phyloP scores from a whole-genome alignment of 2,329 filamentous ascomycete species.

The Ciborinia camelliae region DNA sequence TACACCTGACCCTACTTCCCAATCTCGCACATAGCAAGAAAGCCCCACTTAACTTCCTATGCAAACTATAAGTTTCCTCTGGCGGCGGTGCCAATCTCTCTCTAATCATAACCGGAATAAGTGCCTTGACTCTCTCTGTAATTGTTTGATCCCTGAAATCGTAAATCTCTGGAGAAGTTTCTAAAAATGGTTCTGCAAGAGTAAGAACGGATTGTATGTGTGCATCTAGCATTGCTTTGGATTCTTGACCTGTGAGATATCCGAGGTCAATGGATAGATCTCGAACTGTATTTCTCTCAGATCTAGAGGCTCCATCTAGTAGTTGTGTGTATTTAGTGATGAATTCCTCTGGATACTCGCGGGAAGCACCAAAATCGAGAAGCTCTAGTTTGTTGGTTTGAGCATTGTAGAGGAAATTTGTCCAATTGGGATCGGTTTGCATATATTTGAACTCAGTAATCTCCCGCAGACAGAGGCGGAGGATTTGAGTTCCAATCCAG shows the following conservation, averaged over 20 bases:
- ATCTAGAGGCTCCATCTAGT: conserved; percentile 72
- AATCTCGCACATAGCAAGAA: conserved; percentile 87
- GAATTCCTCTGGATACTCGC: conserved; percentile 79
- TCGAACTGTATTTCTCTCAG: conserved; percentile 62
- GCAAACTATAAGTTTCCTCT: conserved; percentile 94
- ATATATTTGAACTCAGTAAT: conserved; percentile 95
- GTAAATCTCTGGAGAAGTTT: conserved; percentile 74
- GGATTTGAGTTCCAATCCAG: conserved; percentile 93
- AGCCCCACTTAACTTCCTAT: conserved; percentile 91
- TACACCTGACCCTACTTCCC: conserved; percentile 77
- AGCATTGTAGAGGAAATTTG: conserved; percentile 91
- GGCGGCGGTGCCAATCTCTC: conserved; percentile 88
- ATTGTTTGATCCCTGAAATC: conserved; percentile 95
- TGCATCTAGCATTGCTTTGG: conserved; percentile 79
- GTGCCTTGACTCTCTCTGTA: conserved; percentile 80
- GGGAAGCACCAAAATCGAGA: conserved; percentile 89
- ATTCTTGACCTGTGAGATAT: conserved; percentile 90
- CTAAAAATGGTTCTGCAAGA: conserved; percentile 85
- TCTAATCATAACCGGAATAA: conserved; percentile 90
- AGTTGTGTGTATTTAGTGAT: conserved; percentile 76
- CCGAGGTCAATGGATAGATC: conserved; percentile 72
- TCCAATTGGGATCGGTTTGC: conserved; percentile 99
- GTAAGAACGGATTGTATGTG: conserved; percentile 86
- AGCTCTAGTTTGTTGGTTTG: conserved; percentile 72
- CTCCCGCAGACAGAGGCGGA: conserved; percentile 87